Conservation (phyloP, 2,329 filamentous ascomycete species). For the Elsinoe perseae region DNA sequence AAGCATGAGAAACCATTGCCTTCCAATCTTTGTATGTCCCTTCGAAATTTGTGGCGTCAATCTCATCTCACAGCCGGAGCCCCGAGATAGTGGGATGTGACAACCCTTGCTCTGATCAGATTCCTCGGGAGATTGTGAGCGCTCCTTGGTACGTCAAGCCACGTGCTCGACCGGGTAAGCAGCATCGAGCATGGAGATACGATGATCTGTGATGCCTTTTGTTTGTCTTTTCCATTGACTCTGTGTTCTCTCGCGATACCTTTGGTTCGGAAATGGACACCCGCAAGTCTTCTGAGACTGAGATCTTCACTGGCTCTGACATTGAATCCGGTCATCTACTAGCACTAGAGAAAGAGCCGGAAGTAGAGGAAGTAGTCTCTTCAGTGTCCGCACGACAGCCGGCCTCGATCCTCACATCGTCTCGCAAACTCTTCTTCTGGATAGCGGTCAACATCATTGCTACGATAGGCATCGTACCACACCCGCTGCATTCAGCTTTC, state of each 20-base stretch:
- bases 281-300: neutral
- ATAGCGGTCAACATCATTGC: conserved; percentile 18
- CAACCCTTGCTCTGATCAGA: neutral
- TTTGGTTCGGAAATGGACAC: neutral
- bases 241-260: no score
- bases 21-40: no score
- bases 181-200: no score
- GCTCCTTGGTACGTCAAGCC: neutral
- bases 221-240: no score
- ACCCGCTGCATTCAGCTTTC: no score
- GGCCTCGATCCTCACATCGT: neutral
- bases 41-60: no score
- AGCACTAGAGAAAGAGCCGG: neutral
- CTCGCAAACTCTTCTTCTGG: conserved; percentile 15
- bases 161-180: no score
- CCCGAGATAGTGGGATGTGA: neutral
- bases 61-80: no score
- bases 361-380: neutral
- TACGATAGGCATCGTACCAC: conserved; percentile 18
- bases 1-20: neutral
- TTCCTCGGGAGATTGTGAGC: neutral
- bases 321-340: neutral
- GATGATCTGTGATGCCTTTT: no score
- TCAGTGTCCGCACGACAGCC: neutral
- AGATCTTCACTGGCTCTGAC: neutral